Base-by-base conservation (phyloP, 192 early-diverging fungal genomes). In the Coemansia reversa region DNA sequence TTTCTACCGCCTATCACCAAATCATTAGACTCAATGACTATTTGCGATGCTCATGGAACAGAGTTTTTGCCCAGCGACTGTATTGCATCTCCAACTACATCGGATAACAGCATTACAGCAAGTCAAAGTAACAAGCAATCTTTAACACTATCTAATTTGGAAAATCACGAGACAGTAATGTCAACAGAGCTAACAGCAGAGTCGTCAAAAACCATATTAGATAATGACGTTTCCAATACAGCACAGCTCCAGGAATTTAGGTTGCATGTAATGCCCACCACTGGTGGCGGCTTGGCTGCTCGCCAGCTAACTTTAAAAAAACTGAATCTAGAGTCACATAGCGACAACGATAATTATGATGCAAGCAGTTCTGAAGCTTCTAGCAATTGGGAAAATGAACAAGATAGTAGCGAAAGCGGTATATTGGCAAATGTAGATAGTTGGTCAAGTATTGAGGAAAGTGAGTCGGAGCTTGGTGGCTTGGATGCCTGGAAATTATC, bases 1-100 rank as follows among this genome's bases (percentile, higher is more conserved):
- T 52, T 66, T 11, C 49, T 65, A 12, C 58, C 66, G 24, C 69
- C 75, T 27, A 32, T 67, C 3, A 72, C 75, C 35, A 59, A 71
- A 27, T 29, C 51, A 4, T 35, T 76, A 7, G 22, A 28, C 0
- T 22, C 47, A 0, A 45, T 77, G 64, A 47, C 28, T 19, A 65
- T 77, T 5, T 77, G 75, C 30, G 75, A 77, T 48, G 69, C 69
- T 7, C 25, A 29, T 0, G 67, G 55, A 1, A 28, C 60, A 2
- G 62, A 67, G 27, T 50, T 57, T 25, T 33, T 51, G 12, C 74
- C 74, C n/a, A 51, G 45, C 8, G 33, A 55, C 42, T 76, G 74
- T 22, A 7, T 45, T 4, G 39, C 68, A 18, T 50, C 57, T 11
- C 60, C 45, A 4, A 29, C 58, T 24, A 51, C n/a, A 4, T n/a